These are phyloP conservation scores for Exophiala spinifera DNA, from an alignment of 2,329 filamentous ascomycete genomes.

Conservation along the genomic window DNA sequence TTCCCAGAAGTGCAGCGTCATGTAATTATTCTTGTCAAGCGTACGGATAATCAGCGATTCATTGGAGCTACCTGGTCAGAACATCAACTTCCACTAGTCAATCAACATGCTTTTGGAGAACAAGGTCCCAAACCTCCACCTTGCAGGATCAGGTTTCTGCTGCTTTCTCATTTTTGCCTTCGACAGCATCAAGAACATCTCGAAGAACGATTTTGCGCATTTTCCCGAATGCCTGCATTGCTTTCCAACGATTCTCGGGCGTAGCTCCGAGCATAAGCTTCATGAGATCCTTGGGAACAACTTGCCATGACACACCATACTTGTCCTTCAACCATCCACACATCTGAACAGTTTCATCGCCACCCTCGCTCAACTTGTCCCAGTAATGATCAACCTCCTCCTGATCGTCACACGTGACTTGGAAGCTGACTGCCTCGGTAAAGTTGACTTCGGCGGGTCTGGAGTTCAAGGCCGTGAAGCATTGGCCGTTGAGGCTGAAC, in stretches of 20 bases:
- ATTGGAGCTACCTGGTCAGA: not conserved
- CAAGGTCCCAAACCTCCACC: not conserved
- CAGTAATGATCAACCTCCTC: slow-evolving; percentile 50
- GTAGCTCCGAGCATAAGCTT: slow-evolving; percentile 38
- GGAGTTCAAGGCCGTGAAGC: slow-evolving; percentile 46
- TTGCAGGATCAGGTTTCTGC: not conserved
- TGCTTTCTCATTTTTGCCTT: slow-evolving; percentile 18
- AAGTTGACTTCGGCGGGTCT: slow-evolving; percentile 40
- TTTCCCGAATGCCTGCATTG: slow-evolving; percentile 38
- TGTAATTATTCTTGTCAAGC: slow-evolving; percentile 25
- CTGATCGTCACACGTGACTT: slow-evolving; percentile 47
- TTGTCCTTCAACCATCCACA: slow-evolving; percentile 50
- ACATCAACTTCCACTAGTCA: not conserved
- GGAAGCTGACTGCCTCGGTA: slow-evolving; percentile 44
- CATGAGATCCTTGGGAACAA: slow-evolving; percentile 40
- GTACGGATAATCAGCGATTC: no score
- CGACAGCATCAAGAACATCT: slow-evolving; percentile 38
- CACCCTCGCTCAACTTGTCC: slow-evolving; percentile 43
- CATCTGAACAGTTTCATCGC: slow-evolving; percentile 35
- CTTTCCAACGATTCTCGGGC: slow-evolving; percentile 34
- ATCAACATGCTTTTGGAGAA: not conserved
- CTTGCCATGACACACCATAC: slow-evolving; percentile 50
- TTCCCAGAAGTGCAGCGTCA: slow-evolving; percentile 35
- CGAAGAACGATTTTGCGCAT: slow-evolving; percentile 47
- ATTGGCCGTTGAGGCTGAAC: slow-evolving; percentile 42